Base-by-base conservation (phyloP, 352 stramenopile species). In the Pythium dissotocum region DNA sequence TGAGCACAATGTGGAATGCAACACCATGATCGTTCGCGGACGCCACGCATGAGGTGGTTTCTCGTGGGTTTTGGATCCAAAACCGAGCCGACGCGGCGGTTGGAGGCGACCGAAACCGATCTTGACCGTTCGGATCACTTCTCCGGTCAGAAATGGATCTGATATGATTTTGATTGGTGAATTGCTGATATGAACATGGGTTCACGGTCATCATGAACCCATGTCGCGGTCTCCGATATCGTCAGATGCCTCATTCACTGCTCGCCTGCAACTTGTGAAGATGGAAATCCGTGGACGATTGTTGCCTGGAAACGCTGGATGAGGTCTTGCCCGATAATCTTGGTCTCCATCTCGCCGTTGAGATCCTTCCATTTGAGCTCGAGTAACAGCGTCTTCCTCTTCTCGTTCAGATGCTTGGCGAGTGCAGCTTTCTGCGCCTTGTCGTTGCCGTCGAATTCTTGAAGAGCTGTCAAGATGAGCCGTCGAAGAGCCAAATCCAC, bases 401-500 rank as follows among this genome's bases (percentile, higher is more conserved):
- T 60, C 24, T 71, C 38, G 44, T 90, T 92, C 21, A 90, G 21
- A 26, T 61, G 52, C 26, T 70, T 69, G 2, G 80, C 84, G 5
- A 72, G 14, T 10, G 32, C 24, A 0, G 64, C 52, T 46, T 77
- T 78, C 8, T 68, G 6, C 3, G 38, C 56, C 4, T 32, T 73
- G 38, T 55, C 73, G 52, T 7, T 24, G 48, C 48, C 67, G 72
- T 66, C 40, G 30, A 60, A 30, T 56, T 33, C 49, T 12, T 67
- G 70, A 54, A 90, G 65, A 54, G 74, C 61, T 21, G 35, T 53
- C 1, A 83, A 84, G 69, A 91, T 80, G 80, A 81, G 89, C 30
- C 77, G 76, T 33, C 85, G 76, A 5, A 90, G 73, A 28, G 78
- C 63, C 59, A 91, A 62, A 44, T 91, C 85, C 28, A 93, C 75